Conservation (phyloP, 352 stramenopile species). For the Phytophthora pseudosyringae region DNA sequence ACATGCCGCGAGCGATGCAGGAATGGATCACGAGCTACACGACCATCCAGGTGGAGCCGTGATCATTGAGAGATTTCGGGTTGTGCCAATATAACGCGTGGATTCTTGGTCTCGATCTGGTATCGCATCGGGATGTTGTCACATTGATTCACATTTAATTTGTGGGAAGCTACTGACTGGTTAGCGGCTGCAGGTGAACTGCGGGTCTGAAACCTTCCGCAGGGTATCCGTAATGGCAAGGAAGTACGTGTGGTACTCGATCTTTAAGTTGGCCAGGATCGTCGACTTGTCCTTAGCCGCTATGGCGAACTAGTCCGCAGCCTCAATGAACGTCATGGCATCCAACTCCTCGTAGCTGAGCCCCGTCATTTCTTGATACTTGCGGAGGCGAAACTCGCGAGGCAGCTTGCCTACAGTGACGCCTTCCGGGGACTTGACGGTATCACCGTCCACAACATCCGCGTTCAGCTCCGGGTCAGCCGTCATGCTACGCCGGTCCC, state of each 20-base stretch:
- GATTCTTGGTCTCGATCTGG: too few species aligned
- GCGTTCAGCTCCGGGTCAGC: conserved; percentile 63
- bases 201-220: conserved; percentile 22
- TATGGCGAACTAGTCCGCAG: conserved; percentile 36
- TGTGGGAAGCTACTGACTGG: conserved; percentile 34
- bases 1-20: conserved; percentile 64
- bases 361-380: conserved; percentile 68
- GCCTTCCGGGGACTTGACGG: conserved; percentile 28
- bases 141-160: too few species aligned
- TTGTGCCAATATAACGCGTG: conserved; percentile 20
- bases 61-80: conserved; percentile 14
- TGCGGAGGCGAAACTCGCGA: conserved; percentile 61
- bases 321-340: conserved; percentile 55
- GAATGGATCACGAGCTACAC: conserved; percentile 69
- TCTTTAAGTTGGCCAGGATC: conserved; percentile 35
- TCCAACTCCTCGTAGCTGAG: conserved; percentile 48
- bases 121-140: too few species aligned
- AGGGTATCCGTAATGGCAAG: conserved; percentile 26
- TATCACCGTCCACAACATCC: conserved; percentile 52
- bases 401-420: conserved; percentile 47
- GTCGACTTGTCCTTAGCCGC: conserved; percentile 25
- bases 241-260: conserved; percentile 25
- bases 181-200: conserved; percentile 30
- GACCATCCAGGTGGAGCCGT: conserved; percentile 35
- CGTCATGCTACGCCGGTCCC: conserved; percentile 52